These are phyloP conservation scores for Aspergillus sp. DNA, from an alignment of 2,329 filamentous ascomycete species.

Conservation along the genomic window DNA sequence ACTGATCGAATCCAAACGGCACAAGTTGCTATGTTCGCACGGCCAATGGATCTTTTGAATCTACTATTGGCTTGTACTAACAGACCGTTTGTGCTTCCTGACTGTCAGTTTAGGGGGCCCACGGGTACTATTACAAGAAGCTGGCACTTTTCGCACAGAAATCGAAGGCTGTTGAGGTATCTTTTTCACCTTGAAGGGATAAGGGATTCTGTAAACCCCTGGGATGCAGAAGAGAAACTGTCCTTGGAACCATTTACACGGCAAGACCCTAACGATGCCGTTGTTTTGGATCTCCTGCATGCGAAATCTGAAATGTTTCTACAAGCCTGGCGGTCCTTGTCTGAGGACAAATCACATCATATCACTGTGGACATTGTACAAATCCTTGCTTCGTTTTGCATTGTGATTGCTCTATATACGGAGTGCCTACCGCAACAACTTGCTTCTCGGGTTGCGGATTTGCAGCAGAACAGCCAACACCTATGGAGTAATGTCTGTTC, in stretches of 20 bases:
- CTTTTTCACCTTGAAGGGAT: constrained; percentile 38
- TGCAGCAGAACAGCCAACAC: constrained; percentile 21
- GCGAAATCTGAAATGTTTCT: constrained; percentile 42
- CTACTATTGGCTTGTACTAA: constrained; percentile 69
- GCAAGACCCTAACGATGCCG: constrained; percentile 28
- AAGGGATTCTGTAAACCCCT: constrained; percentile 17
- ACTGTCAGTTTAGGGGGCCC: constrained; percentile 18
- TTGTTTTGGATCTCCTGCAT: constrained; percentile 43
- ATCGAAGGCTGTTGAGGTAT: constrained; percentile 44
- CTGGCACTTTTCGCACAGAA: constrained; percentile 37
- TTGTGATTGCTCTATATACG: constrained; percentile 34
- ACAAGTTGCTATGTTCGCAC: constrained; percentile 59
- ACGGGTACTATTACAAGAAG: constrained; percentile 28
- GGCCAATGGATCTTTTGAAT: constrained; percentile 61
- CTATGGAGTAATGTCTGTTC: constrained; percentile 34
- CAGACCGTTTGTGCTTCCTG: constrained; percentile 26
- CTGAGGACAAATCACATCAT: constrained; percentile 38
- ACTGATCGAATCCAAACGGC: constrained; percentile 63
- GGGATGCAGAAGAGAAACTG: constrained; percentile 16
- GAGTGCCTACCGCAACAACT: constrained; percentile 29
- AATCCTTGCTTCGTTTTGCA: constrained; percentile 45
- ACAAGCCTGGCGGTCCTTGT: constrained; percentile 41
- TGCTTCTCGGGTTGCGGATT: constrained; percentile 23
- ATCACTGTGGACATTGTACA: constrained; percentile 48
- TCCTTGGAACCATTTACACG: constrained; percentile 20